These are phyloP conservation scores for Chiua virens DNA, from an alignment of 768 basidiomycete species.

Conservation along the genomic window DNA sequence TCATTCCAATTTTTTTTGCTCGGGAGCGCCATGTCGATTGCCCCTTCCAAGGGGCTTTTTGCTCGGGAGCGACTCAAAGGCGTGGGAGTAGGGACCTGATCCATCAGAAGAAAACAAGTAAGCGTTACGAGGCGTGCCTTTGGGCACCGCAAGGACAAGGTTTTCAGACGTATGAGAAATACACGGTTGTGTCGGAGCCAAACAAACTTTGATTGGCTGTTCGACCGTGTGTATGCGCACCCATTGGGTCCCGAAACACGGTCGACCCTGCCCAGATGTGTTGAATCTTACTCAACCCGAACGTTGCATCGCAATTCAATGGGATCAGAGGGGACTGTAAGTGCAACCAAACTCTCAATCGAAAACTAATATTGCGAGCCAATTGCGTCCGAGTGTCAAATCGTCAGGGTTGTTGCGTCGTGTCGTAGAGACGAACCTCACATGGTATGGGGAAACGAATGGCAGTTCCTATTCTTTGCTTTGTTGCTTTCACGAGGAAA, in stretches of 20 bases:
- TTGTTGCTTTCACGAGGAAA: not conserved
- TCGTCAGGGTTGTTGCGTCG: slow-evolving; percentile 12
- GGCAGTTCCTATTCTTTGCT: slow-evolving; percentile 3
- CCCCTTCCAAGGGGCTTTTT: slow-evolving; percentile 4
- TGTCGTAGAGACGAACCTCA: slow-evolving; percentile 10
- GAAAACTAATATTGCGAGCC: slow-evolving; percentile 3
- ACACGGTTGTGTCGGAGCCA: slow-evolving; percentile 8
- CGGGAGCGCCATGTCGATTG: slow-evolving; percentile 19
- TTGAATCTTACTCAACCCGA: slow-evolving; percentile 11
- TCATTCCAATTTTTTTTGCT: slow-evolving; percentile 19
- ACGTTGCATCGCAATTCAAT: slow-evolving; percentile 2
- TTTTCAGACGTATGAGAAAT: slow-evolving; percentile 12
- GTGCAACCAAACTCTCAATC: slow-evolving; percentile 13
- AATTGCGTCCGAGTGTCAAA: not conserved
- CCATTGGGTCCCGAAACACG: slow-evolving; percentile 6
- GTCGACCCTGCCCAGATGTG: slow-evolving; percentile 5
- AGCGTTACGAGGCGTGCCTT: slow-evolving; percentile 22
- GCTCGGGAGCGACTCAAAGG: slow-evolving; percentile 7
- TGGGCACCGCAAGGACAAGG: slow-evolving; percentile 33
- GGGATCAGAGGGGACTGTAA: slow-evolving; percentile 13
- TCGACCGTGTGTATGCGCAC: not conserved
- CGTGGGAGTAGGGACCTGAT: slow-evolving; percentile 20
- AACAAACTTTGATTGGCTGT: too few species aligned
- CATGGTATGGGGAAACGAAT: slow-evolving; percentile 1
- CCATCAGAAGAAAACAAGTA: slow-evolving; percentile 18